Evolutionary conservation across 352 stramenopile species (phyloP).

Genomic region (Phytophthora foliorum): DNA sequence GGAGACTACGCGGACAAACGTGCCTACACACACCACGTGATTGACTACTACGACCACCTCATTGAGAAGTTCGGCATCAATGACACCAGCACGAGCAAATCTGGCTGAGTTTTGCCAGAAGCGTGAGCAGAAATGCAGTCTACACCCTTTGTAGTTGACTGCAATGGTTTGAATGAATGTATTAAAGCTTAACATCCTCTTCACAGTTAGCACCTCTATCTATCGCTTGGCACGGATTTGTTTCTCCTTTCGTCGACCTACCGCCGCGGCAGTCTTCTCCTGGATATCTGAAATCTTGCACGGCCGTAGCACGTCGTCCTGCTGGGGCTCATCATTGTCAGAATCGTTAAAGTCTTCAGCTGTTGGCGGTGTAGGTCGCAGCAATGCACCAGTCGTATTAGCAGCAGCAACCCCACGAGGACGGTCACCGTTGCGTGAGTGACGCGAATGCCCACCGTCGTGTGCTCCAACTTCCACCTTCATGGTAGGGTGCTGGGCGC

Average conservation of each 20-base stretch:
- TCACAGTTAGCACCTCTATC: constrained; percentile 22
- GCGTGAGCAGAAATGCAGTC: neutral
- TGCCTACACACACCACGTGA: constrained; percentile 86
- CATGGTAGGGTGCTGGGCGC: constrained; percentile 33
- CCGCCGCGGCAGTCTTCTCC: constrained; percentile 74
- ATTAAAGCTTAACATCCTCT: neutral
- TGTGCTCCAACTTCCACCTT: constrained; percentile 44
- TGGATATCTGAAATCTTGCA: constrained; percentile 86
- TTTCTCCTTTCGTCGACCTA: constrained; percentile 79
- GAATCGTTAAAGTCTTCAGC: constrained; percentile 83
- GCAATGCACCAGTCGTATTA: constrained; percentile 30
- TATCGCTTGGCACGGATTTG: constrained; percentile 61
- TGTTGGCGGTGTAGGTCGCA: constrained; percentile 64
- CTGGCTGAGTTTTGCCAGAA: constrained; percentile 12
- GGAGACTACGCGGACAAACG: constrained; percentile 82
- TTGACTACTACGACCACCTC: constrained; percentile 89
- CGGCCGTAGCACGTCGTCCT: constrained; percentile 71
- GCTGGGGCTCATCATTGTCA: constrained; percentile 67
- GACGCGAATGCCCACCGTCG: constrained; percentile 34
- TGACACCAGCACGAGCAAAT: constrained; percentile 45
- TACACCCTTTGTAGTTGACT: neutral
- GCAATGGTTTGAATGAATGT: neutral
- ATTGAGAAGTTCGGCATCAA: constrained; percentile 75
- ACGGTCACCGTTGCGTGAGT: constrained; percentile 34
- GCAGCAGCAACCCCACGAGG: constrained; percentile 20